A percentile compares a stretch with the other conserved stretches of the same genome.
These are phyloP conservation scores for Grifola frondosa DNA, from an alignment of 1,284 basidiomycete species.

Conservation along the genomic window DNA sequence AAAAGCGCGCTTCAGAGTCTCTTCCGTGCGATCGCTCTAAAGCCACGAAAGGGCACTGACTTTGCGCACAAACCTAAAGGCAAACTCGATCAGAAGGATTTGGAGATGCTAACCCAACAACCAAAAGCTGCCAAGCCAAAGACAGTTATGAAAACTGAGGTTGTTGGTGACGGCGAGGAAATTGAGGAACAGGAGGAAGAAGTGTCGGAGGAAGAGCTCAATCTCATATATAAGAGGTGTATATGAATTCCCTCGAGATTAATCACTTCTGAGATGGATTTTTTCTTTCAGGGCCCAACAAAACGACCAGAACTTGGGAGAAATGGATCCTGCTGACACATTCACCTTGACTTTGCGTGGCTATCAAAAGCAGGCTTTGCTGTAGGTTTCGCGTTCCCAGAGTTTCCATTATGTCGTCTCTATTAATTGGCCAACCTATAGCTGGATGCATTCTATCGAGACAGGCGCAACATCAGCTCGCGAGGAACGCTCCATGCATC, in stretches of 20 bases:
- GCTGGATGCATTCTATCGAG: slow-evolving; percentile 94
- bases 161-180: slow-evolving; percentile 67
- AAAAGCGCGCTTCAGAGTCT: slow-evolving; percentile 67
- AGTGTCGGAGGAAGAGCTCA: slow-evolving; percentile 74
- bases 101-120: slow-evolving; percentile 37
- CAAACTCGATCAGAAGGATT: slow-evolving; percentile 40
- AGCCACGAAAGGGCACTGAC: slow-evolving; percentile 39
- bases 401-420: neutral
- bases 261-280: neutral
- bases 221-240: slow-evolving; percentile 84
- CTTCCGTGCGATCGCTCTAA: slow-evolving; percentile 64
- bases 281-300: slow-evolving; percentile 70
- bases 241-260: slow-evolving; percentile 13
- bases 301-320: slow-evolving; percentile 74
- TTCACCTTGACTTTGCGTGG: slow-evolving; percentile 81
- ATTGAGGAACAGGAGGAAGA: slow-evolving; percentile 75
- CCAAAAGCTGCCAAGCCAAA: slow-evolving; percentile 35
- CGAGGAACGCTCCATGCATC: slow-evolving; percentile 80
- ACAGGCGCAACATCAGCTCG: slow-evolving; percentile 68
- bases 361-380: slow-evolving; percentile 94
- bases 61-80: slow-evolving; percentile 32
- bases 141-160: slow-evolving; percentile 40
- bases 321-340: slow-evolving; percentile 80
- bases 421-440: slow-evolving; percentile 27
- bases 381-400: slow-evolving; percentile 51